phyloP scores from a whole-genome alignment of 2,329 filamentous ascomycete species.

The Penicillium sp. region DNA sequence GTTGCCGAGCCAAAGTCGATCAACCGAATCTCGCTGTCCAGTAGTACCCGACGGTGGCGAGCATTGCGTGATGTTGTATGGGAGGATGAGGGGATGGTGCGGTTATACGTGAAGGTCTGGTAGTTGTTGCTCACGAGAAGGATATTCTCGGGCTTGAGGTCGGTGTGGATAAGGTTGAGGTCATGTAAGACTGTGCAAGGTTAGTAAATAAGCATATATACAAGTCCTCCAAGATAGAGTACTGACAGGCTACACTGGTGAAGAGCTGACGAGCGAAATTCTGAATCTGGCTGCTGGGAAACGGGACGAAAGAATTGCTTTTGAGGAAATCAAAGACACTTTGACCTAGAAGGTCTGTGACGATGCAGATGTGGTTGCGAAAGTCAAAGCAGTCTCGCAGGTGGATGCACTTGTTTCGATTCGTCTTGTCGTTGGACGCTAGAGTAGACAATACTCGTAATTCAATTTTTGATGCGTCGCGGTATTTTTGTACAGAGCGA shows the following conservation, averaged over 20 bases:
- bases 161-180: slow-evolving; percentile 92
- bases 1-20: slow-evolving; percentile 67
- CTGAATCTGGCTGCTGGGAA: slow-evolving; percentile 97
- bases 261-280: slow-evolving; percentile 93
- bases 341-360: slow-evolving; percentile 75
- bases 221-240: slow-evolving; percentile 1
- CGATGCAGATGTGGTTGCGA: slow-evolving; percentile 90
- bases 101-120: slow-evolving; percentile 67
- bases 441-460: slow-evolving; percentile 87
- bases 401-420: slow-evolving; percentile 95
- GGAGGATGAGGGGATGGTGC: slow-evolving; percentile 62
- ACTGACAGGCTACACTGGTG: slow-evolving; percentile 95
- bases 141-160: slow-evolving; percentile 66
- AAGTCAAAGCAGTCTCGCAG: slow-evolving; percentile 96
- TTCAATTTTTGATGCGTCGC: slow-evolving; percentile 92
- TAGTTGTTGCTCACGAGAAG: slow-evolving; percentile 62
- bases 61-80: slow-evolving; percentile 55
- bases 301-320: slow-evolving; percentile 89
- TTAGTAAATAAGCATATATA: slow-evolving; percentile 24
- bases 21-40: slow-evolving; percentile 63
- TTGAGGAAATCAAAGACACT: slow-evolving; percentile 99
- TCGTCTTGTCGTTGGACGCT: slow-evolving; percentile 83
- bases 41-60: slow-evolving; percentile 59
- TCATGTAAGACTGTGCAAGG: slow-evolving; percentile 74
- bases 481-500: slow-evolving; percentile 95